A percentile compares a stretch with the other conserved stretches of the same genome.
These are phyloP conservation scores for Moesziomyces sp. DNA, from an alignment of 1,284 basidiomycete genomes.

Conservation along the genomic window DNA sequence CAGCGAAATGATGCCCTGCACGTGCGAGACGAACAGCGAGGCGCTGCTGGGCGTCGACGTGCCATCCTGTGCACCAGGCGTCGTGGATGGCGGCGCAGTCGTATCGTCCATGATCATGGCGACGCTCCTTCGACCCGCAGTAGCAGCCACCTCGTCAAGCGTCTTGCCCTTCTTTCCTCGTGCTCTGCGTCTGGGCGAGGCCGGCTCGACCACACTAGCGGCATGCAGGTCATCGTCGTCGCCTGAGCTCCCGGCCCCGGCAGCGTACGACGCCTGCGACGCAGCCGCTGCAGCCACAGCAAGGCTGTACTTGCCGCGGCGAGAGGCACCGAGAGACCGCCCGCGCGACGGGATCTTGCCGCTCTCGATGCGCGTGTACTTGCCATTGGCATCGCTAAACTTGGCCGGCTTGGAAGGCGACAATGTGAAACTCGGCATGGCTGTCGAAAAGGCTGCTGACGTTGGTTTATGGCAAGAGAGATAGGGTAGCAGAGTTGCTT, in stretches of 20 bases:
- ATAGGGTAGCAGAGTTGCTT: conserved; percentile 6
- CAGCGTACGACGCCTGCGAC: neutral
- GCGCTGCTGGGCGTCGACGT: conserved; percentile 10
- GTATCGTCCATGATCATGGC: conserved; percentile 48
- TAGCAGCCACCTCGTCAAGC: conserved; percentile 22
- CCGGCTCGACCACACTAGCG: conserved; percentile 17
- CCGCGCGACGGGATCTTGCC: conserved; percentile 37
- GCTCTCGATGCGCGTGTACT: conserved; percentile 39
- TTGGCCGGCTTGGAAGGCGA: conserved; percentile 32
- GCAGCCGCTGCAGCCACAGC: conserved; percentile 30
- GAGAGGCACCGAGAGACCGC: conserved; percentile 26
- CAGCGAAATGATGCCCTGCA: conserved; percentile 42
- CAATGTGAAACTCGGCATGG: conserved; percentile 31
- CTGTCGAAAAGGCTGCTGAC: neutral
- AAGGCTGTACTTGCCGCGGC: conserved; percentile 32
- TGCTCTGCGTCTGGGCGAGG: neutral
- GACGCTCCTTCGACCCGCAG: conserved; percentile 31
- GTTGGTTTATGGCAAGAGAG: neutral
- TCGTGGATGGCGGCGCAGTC: neutral
- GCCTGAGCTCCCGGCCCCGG: neutral
- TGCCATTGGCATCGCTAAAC: conserved; percentile 36
- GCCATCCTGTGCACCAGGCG: neutral
- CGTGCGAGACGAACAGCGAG: conserved; percentile 29
- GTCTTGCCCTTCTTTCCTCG: conserved; percentile 11
- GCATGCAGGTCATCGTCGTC: conserved; percentile 19